Percentiles rank a stretch among this genome's conserved stretches.
These are phyloP conservation scores for Quercus mongolica DNA, from an alignment of 306 rosid genomes.

Conservation along the genomic window DNA sequence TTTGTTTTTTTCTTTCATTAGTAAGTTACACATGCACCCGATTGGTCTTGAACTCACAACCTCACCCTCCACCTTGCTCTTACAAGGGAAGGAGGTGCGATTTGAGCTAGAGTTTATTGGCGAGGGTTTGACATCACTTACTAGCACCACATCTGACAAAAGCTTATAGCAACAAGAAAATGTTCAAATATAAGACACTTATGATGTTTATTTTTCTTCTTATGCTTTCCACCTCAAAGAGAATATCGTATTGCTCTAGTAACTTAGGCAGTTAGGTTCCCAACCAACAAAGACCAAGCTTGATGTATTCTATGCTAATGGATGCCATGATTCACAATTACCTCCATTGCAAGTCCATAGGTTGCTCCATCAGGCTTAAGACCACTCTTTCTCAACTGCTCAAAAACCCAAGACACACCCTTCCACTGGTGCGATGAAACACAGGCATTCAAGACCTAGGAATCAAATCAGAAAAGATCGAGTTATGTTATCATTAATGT, in stretches of 20 bases:
- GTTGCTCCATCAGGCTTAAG: constrained; percentile 83
- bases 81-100: too few species aligned
- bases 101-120: too few species aligned
- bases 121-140: neutral
- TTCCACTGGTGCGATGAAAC: constrained; percentile 78
- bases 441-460: constrained; percentile 87
- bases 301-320: constrained; percentile 13
- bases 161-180: constrained; percentile 5
- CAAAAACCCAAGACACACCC: constrained; percentile 81
- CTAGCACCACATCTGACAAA: constrained; percentile 1
- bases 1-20: too few species aligned
- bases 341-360: constrained; percentile 98
- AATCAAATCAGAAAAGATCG: constrained; percentile 27
- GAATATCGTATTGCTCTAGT: constrained; percentile 16
- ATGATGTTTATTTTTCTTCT: constrained; percentile 1
- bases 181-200: constrained; percentile 6
- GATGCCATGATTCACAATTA: constrained; percentile 31
- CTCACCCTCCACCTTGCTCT: too few species aligned
- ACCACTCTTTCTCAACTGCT: constrained; percentile 59
- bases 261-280: neutral
- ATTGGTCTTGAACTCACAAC: too few species aligned
- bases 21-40: too few species aligned
- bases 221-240: neutral
- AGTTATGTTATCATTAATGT: constrained; percentile 13
- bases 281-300: constrained; percentile 13